Evolutionary conservation across 2,329 filamentous ascomycete genomes (phyloP).

Genomic region (Nemania diffusa): DNA sequence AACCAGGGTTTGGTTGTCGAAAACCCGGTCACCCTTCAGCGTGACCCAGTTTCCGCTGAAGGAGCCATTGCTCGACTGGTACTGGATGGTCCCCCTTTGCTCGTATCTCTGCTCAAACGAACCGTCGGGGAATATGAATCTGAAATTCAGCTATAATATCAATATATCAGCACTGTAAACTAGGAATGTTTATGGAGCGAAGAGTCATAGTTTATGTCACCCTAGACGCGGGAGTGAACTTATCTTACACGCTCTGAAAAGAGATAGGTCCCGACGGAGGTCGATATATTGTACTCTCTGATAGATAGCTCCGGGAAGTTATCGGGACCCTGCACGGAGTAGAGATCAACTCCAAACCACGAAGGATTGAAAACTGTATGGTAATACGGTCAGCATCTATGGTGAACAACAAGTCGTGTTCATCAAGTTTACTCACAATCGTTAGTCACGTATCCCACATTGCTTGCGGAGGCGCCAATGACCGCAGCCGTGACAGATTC

Average conservation of each 20-base stretch:
- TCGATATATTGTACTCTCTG: conserved; percentile 13
- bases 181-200: background rate
- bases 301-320: conserved; percentile 28
- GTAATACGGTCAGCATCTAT: background rate
- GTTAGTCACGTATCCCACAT: conserved; percentile 15
- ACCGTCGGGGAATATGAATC: conserved; percentile 26
- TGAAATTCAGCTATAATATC: conserved; percentile 18
- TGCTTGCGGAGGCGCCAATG: conserved; percentile 27
- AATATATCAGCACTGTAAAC: background rate
- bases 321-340: conserved; percentile 14
- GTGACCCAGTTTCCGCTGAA: conserved; percentile 32
- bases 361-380: conserved; percentile 19
- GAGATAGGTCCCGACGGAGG: conserved; percentile 18
- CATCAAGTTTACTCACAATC: conserved; percentile 28
- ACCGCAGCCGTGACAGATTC: conserved; percentile 24
- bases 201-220: background rate
- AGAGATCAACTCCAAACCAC: conserved; percentile 19
- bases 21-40: conserved; percentile 28
- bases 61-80: conserved; percentile 26
- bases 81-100: conserved; percentile 27
- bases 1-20: conserved; percentile 31
- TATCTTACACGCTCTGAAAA: conserved; percentile 26
- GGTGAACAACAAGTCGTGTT: background rate
- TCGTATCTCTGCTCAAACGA: conserved; percentile 35
- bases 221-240: background rate